A percentile compares a stretch with the other conserved stretches of the same genome.
phyloP scores from a whole-genome alignment of 2,329 filamentous ascomycete genomes.

The Nannizziopsis arthrosporioides region DNA sequence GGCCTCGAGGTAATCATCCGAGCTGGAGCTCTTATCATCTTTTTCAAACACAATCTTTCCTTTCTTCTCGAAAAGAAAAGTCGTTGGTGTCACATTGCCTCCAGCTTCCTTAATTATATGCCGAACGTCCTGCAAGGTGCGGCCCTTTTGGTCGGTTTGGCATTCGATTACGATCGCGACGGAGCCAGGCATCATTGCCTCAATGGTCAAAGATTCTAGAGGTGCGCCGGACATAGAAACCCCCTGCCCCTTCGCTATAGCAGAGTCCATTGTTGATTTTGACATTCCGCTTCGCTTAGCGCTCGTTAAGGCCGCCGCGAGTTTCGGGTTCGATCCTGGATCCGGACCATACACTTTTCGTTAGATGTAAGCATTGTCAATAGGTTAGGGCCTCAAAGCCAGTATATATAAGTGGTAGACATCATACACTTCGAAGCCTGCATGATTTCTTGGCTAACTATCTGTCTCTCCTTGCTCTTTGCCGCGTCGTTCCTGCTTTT shows the following conservation, averaged over 20 bases:
- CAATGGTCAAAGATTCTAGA: constrained; percentile 67
- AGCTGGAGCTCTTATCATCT: constrained; percentile 40
- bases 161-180: constrained; percentile 71
- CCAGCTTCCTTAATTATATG: constrained; percentile 58
- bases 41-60: constrained; percentile 60
- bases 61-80: constrained; percentile 73
- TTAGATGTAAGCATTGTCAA: constrained; percentile 10
- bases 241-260: constrained; percentile 81
- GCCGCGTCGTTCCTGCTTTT: constrained; percentile 71
- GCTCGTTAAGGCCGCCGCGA: constrained; percentile 58
- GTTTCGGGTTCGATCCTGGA: constrained; percentile 59
- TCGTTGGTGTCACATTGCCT: constrained; percentile 59
- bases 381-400: neutral
- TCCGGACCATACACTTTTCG: constrained; percentile 61
- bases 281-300: constrained; percentile 82
- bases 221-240: constrained; percentile 60
- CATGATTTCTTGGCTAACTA: constrained; percentile 60
- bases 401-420: neutral
- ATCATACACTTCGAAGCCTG: constrained; percentile 59
- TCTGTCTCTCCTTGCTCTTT: constrained; percentile 59
- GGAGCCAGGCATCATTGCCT: constrained; percentile 65
- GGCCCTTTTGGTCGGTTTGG: constrained; percentile 69
- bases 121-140: constrained; percentile 62
- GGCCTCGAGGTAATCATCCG: constrained; percentile 63
- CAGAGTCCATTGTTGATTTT: constrained; percentile 70